Conservation (phyloP, 2,329 filamentous ascomycete genomes). For the Colletotrichum godetiae region DNA sequence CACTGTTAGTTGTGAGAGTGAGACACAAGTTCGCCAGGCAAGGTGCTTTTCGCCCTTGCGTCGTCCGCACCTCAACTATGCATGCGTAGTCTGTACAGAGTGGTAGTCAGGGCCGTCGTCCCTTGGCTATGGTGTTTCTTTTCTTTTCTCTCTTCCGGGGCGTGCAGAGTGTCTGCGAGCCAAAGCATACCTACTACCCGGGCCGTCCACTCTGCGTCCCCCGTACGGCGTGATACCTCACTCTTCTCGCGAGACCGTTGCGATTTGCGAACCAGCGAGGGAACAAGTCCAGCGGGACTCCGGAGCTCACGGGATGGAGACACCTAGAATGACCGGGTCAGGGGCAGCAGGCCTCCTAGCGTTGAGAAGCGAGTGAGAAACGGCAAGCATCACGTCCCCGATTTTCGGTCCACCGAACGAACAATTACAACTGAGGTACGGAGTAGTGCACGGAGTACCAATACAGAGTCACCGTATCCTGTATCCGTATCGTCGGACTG, state of each 20-base stretch:
- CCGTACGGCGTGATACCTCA: neutral
- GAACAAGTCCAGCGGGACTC: slow-evolving; percentile 2
- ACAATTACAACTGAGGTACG: neutral
- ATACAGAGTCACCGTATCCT: no score
- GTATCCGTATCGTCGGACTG: neutral
- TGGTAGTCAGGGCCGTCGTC: neutral
- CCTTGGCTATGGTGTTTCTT: neutral
- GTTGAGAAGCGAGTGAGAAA: neutral
- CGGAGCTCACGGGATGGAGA: slow-evolving; percentile 21
- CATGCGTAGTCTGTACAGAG: neutral
- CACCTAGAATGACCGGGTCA: slow-evolving; percentile 24
- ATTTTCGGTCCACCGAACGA: slow-evolving; percentile 18
- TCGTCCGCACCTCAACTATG: slow-evolving; percentile 13
- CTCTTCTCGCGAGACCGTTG: neutral
- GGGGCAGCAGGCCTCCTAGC: slow-evolving; percentile 8
- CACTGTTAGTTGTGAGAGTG: slow-evolving; percentile 13
- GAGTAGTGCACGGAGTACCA: neutral
- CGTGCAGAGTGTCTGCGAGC: slow-evolving; percentile 2
- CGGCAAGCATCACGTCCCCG: neutral
- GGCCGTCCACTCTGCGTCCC: neutral
- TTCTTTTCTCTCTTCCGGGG: slow-evolving; percentile 5
- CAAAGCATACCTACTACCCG: neutral
- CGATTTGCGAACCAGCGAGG: neutral
- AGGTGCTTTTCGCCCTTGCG: slow-evolving; percentile 20
- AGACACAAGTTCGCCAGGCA: slow-evolving; percentile 11